Base-by-base conservation (phyloP, 768 basidiomycete genomes). In the Hygrocybe coccinea region DNA sequence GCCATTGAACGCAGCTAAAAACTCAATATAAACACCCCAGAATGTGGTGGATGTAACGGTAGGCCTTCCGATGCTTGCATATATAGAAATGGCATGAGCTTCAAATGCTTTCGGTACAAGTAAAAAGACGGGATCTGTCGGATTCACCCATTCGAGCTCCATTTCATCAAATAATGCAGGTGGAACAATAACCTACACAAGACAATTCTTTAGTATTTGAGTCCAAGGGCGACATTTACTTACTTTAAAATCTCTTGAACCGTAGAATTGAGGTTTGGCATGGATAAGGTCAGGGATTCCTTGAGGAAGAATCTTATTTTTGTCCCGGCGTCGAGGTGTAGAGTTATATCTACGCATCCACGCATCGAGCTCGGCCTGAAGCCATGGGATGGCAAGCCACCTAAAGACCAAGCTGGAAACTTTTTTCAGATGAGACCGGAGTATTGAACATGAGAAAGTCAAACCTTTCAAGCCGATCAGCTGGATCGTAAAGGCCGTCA, bases 281-380 rank as follows among this genome's bases (percentile, higher is more conserved):
- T 62, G 59, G 3, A 77, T 73, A 0, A 68, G 43, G 4, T 56
- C 58, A 0, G 76, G 76, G 21, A 69, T 60, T 0, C 73, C 73
- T 50, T 74, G 69, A 7, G 75, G 76, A 5, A 75, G 58, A 7
- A 70, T 44, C 47, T 75, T 77, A 33, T 73, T 57, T 24, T 60
- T 62, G 52, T 71, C 59, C 1, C 38, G 37, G 3, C 71, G 62
- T 1, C 57, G 60, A 9, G 45, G 36, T 0, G 62, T 68, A 11
- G 15, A 15, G 50, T 73, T 74, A n/a, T 54, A 55, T 4, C 55
- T 45, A 19, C 22, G 2, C 4, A 65, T 54, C 64, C 64, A 75
- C 2, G 54, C 37, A 60, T 76, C 66, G 3, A 76, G 55, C 54
- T 75, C 67, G 9, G 44, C n/a, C 50, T 75, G 75, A 37, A 75